Conservation (phyloP, 192 early-diverging fungal genomes). For the Rhizophagus sp. region DNA sequence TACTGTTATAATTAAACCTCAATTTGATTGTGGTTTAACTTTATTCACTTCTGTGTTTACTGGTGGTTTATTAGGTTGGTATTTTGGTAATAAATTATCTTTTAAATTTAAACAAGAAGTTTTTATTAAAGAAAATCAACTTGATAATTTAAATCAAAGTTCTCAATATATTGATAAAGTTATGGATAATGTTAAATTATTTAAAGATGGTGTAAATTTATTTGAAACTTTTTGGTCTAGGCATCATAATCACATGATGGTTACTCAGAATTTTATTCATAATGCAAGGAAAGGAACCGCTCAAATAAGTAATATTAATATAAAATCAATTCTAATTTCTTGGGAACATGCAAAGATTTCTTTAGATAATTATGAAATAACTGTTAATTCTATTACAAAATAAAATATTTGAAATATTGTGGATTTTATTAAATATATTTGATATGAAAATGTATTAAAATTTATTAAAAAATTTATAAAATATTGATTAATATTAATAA, state of each 20-base stretch:
- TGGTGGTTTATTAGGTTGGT: neutral
- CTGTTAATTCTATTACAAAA: neutral
- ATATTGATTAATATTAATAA: too few relatives aligned
- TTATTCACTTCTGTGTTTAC: neutral
- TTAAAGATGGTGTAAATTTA: neutral
- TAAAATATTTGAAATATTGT: too few relatives aligned
- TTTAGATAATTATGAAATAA: neutral
- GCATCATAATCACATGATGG: neutral
- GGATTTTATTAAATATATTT: too few relatives aligned
- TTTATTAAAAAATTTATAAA: too few relatives aligned
- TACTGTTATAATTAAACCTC: neutral
- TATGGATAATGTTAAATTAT: neutral
- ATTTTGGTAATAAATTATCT: neutral
- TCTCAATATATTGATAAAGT: neutral
- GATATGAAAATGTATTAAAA: too few relatives aligned
- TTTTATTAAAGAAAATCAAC: neutral
- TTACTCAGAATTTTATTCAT: neutral
- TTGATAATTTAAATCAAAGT: neutral
- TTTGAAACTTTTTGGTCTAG: slow-evolving; percentile 5
- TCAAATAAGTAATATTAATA: neutral
- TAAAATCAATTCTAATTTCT: neutral
- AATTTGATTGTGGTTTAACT: slow-evolving; percentile 8
- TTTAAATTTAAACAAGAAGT: neutral
- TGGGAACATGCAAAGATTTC: neutral
- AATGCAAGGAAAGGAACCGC: neutral